Base-by-base conservation (phyloP, 2,329 filamentous ascomycete genomes). In the Neopestalotiopsis sp. region DNA sequence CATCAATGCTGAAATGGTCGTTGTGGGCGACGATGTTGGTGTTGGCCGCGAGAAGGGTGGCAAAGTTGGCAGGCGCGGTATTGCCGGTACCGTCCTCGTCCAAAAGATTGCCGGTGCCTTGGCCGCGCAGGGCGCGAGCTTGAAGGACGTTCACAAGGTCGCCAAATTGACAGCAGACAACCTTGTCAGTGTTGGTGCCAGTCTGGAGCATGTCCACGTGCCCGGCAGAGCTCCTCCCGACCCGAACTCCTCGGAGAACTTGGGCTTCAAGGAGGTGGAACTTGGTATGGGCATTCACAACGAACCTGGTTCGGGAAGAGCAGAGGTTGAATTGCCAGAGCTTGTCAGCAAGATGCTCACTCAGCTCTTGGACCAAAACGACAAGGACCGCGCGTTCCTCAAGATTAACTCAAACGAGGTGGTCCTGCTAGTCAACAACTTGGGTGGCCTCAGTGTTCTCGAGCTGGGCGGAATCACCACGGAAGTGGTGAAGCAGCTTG, bases 31-130 rank as follows among this genome's bases (percentile, higher is more conserved):
- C 76, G 95, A 98, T 80, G 94, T 95, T 3, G 94, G 95, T 58
- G 95, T 98, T 60, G 95, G 95, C 1, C 86, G 94, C 69, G 85
- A 84, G 66, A 91, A 91, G 78, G 91, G 92, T 12, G 95, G 95
- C n/a, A 98, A 98, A 79, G 95, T 98, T 17, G 95, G 95, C 1
- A 85, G 95, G 65, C 88, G 95, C 76, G 95, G 95, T 66, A 96
- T 98, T 79, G 95, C 94, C 3, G 95, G 95, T 40, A 97, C 94
- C 5, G 93, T 97, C 52, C 84, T 98, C 30, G 93, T 98, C n/a
- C 88, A 95, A 74, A 98, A 98, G 86, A 92, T 97, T 76, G 88
- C 91, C 14, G 94, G 95, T 10, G 95, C 94, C 6, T 80, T 97
- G 74, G 94, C 95, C 4, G 92, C 92, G 34, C 86, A 84, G 73